Conservation (phyloP, 805 yeast genomes). For the Candida schatavii region DNA sequence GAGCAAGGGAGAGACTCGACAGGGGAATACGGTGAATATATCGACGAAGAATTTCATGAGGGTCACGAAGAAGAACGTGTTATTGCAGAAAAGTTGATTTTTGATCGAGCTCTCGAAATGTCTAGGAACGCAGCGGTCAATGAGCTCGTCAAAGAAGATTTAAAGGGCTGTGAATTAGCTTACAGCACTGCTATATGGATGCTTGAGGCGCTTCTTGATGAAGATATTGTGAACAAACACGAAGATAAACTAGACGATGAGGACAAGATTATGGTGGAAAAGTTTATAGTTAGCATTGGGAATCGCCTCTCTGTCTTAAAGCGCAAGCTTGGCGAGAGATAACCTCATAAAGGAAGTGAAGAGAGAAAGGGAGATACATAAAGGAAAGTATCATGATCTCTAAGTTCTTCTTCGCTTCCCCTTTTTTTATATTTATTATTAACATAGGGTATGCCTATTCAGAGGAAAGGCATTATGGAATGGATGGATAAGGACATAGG, state of each 20-base stretch:
- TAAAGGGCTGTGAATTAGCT: constrained; percentile 77
- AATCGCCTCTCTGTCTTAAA: constrained; percentile 71
- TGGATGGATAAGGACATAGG: not conserved
- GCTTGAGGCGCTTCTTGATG: constrained; percentile 81
- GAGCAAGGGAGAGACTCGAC: not conserved
- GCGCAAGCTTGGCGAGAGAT: constrained; percentile 37
- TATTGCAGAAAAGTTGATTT: constrained; percentile 80
- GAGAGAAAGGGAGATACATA: not conserved
- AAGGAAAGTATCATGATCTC: not conserved
- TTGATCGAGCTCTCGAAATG: constrained; percentile 92
- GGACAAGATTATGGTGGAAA: constrained; percentile 73
- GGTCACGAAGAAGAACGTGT: constrained; percentile 22
- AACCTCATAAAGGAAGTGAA: not conserved
- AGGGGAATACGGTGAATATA: not conserved
- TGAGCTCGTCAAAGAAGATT: constrained; percentile 73
- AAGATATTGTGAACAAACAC: constrained; percentile 22
- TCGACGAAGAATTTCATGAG: not conserved
- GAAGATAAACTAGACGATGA: constrained; percentile 59
- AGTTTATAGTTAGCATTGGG: constrained; percentile 79
- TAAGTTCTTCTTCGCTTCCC: not conserved
- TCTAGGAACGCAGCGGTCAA: constrained; percentile 87
- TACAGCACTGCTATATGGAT: constrained; percentile 94
- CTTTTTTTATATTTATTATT: constrained; percentile 1
- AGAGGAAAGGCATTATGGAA: not conserved
- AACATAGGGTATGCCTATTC: not conserved